phyloP scores from a whole-genome alignment of 139 green algal species.

The Chlamydomonas sphaeroides region DNA sequence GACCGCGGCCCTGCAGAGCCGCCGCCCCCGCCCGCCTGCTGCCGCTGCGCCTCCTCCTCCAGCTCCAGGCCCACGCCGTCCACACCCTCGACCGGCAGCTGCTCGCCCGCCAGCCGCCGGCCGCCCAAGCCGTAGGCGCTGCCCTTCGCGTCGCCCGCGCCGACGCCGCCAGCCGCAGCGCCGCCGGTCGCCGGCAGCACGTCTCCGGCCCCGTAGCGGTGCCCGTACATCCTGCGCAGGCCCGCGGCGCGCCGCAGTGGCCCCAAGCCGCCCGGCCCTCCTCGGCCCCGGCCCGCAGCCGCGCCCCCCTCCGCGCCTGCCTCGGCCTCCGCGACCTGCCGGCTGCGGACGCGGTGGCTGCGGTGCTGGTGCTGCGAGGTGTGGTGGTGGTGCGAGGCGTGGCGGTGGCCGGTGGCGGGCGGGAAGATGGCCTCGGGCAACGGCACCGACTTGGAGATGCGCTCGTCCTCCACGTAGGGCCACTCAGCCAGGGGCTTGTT shows the following conservation, averaged over 20 bases:
- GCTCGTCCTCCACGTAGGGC: neutral
- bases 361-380: neutral
- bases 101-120: no score
- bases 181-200: no score
- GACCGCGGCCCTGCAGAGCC: no score
- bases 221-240: neutral
- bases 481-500: constrained; percentile 3
- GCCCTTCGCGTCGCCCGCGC: no score
- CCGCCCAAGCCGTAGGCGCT: no score
- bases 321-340: constrained; percentile 5
- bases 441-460: neutral
- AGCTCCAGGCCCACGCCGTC: no score
- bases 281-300: neutral
- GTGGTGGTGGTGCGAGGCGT: constrained; percentile 9
- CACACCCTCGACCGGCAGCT: neutral
- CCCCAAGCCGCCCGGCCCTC: neutral
- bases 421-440: neutral
- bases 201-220: neutral
- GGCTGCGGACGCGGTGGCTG: no score
- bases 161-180: no score
- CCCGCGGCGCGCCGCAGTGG: no score
- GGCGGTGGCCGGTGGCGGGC: no score
- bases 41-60: neutral
- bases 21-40: no score
- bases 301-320: neutral